phyloP scores from a whole-genome alignment of 306 rosid species.

The Rosa persica region DNA sequence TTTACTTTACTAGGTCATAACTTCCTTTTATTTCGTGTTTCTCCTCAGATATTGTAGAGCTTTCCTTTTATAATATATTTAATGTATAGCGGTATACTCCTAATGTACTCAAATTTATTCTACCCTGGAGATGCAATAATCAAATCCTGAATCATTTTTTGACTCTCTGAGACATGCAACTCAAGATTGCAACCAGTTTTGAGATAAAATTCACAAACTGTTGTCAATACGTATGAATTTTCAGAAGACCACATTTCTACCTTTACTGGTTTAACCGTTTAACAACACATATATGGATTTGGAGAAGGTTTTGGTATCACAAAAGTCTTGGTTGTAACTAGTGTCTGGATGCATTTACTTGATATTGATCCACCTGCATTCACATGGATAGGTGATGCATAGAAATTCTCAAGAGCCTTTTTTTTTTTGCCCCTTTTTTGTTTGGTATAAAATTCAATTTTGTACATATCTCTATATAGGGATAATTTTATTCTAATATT shows the following conservation, averaged over 20 bases:
- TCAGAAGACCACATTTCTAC: background rate
- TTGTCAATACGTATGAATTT: background rate
- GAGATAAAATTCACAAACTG: background rate
- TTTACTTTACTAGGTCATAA: background rate
- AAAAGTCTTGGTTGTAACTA: background rate
- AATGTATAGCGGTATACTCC: background rate
- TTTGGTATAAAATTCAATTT: background rate
- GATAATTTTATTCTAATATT: background rate
- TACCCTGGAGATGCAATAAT: background rate
- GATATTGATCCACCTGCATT: background rate
- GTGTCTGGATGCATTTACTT: background rate
- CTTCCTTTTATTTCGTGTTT: background rate
- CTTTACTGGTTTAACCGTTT: background rate
- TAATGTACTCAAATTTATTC: background rate
- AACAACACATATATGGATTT: background rate
- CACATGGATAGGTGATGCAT: background rate
- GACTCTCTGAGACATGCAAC: background rate
- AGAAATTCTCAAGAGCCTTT: background rate
- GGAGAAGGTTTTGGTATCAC: constrained; percentile 8
- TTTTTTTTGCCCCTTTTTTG: background rate
- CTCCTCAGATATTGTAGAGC: background rate
- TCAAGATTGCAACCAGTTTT: background rate
- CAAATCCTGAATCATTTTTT: background rate
- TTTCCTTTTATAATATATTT: background rate
- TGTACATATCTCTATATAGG: background rate